phyloP scores from a whole-genome alignment of 2,329 filamentous ascomycete genomes.

The Ceratocystis ficicola region DNA sequence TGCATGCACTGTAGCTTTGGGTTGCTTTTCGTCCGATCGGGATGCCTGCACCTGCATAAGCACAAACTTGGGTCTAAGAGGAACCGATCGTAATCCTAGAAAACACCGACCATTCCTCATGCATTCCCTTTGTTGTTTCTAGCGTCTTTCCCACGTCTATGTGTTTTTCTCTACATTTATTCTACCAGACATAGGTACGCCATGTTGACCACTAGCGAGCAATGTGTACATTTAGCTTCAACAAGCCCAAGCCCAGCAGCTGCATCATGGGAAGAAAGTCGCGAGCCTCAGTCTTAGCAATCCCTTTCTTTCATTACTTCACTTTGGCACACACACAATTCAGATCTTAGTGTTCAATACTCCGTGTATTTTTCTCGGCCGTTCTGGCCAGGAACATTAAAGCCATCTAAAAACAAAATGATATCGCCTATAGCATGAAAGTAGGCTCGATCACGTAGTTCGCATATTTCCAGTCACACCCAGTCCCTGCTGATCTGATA shows the following conservation, averaged over 20 bases:
- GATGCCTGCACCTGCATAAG: constrained; percentile 6
- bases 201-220: neutral
- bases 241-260: neutral
- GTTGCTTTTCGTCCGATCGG: constrained; percentile 2
- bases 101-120: neutral
- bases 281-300: neutral
- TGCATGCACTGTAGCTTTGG: neutral
- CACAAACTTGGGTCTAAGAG: constrained; percentile 8
- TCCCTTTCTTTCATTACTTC: neutral
- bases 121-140: neutral
- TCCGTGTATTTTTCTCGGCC: neutral
- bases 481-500: neutral
- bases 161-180: neutral
- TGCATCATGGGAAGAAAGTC: neutral
- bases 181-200: neutral
- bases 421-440: neutral
- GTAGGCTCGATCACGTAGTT: neutral
- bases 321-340: neutral
- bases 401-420: neutral
- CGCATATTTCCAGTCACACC: neutral
- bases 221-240: neutral
- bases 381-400: neutral
- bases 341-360: neutral
- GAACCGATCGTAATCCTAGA: neutral
- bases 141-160: neutral